Percentiles rank a stretch among this genome's conserved stretches.
Evolutionary conservation across 2,329 filamentous ascomycete genomes (phyloP).

Genomic region (Akanthomyces lecanii): DNA sequence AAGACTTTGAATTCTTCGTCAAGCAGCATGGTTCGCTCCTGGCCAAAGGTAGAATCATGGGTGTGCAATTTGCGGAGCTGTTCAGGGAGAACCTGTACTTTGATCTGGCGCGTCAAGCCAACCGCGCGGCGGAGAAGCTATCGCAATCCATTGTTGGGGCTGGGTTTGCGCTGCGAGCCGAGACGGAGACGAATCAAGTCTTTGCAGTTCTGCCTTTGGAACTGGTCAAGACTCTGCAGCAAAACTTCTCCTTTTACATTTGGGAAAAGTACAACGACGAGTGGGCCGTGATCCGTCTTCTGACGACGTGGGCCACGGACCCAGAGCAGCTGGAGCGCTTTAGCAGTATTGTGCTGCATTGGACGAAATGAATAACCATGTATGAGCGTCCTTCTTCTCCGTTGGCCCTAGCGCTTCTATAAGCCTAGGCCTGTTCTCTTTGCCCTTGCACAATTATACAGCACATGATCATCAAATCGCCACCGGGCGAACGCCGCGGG

Average conservation of each 20-base stretch:
- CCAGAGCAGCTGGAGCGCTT: constrained; percentile 37
- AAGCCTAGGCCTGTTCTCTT: background rate
- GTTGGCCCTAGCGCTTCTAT: no score
- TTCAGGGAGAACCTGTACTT: constrained; percentile 44
- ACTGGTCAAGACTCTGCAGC: constrained; percentile 37
- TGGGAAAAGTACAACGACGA: constrained; percentile 42
- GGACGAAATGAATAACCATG: background rate
- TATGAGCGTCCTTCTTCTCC: background rate
- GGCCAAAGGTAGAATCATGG: constrained; percentile 46
- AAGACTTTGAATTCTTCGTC: constrained; percentile 47
- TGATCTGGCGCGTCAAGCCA: constrained; percentile 41
- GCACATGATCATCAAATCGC: background rate
- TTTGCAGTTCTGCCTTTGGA: constrained; percentile 41
- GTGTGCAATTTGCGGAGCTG: constrained; percentile 46
- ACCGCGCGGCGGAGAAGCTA: constrained; percentile 40
- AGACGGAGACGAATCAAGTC: constrained; percentile 49
- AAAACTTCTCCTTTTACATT: constrained; percentile 43
- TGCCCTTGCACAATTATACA: background rate
- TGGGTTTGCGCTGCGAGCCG: constrained; percentile 39
- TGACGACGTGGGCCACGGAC: constrained; percentile 50
- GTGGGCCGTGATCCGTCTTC: constrained; percentile 38
- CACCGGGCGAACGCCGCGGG: background rate
- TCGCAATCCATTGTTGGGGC: constrained; percentile 38
- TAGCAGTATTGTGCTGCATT: constrained; percentile 24
- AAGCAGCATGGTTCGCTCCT: constrained; percentile 49